Conservation (phyloP, 106 monocot species). For the Agapanthus africanus region DNA sequence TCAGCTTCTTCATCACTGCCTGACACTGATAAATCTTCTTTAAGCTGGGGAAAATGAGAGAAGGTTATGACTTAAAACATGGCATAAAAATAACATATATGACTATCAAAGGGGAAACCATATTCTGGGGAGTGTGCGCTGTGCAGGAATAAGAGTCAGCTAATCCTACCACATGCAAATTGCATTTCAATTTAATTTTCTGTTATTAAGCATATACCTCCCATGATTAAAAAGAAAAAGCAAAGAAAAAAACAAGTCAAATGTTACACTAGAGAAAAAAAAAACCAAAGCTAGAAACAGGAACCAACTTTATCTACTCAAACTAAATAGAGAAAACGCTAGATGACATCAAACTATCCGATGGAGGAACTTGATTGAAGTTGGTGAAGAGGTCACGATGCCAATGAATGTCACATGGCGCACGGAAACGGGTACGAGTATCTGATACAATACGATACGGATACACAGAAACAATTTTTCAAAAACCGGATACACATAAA, state of each 20-base stretch:
- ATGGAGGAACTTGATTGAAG: no score
- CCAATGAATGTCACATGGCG: no score
- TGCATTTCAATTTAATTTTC: background rate
- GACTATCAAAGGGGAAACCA: background rate
- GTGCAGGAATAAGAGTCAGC: background rate
- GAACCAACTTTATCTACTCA: background rate
- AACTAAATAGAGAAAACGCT: background rate
- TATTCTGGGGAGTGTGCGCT: background rate
- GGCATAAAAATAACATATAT: background rate
- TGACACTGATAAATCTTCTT: constrained; percentile 66
- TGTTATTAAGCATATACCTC: background rate
- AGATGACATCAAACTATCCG: background rate
- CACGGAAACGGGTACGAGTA: no score
- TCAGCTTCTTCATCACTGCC: constrained; percentile 87
- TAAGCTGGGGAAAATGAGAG: constrained; percentile 38
- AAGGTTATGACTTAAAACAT: background rate
- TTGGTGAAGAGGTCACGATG: no score
- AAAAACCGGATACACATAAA: no score
- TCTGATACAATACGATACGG: no score
- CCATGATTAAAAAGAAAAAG: no score
- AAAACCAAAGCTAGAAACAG: background rate
- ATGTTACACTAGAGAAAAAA: background rate
- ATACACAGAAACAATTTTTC: no score
- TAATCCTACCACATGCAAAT: background rate
- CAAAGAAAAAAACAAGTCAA: background rate